Base-by-base conservation (phyloP, 768 basidiomycete genomes). In the Boletus edulis region DNA sequence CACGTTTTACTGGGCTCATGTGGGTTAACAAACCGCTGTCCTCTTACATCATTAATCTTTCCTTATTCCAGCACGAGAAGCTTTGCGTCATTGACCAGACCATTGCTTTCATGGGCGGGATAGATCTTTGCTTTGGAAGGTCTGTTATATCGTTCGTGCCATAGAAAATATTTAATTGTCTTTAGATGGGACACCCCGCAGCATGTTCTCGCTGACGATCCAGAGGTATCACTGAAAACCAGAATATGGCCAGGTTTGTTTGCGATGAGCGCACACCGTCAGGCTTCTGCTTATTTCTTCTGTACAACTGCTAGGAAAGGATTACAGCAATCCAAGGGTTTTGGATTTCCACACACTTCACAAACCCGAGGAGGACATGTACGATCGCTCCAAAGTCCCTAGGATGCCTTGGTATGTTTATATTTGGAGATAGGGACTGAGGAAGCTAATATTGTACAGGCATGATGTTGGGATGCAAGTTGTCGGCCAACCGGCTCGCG, bases 1-100 rank as follows among this genome's bases (percentile, higher is more conserved):
- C 13, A 98, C 94, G 3, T 94, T 96, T 69, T 95, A 97, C 67
- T 99, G 97, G 97, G 95, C 96, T 27, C 97, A 98, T 74, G 94
- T 96, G 65, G 62, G 87, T 8, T 32, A 73, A 13, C 4, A 6
- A 22, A 22, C 18, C 5, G 10, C 14, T 24, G 14, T 45, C 12
- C 24, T 13, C 27, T 27, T 14, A 9, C 11, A 12, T 41, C 13
- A 3, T 34, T 31, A 24, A 52, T 9, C 24, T 58, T 22, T 51
- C 18, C 15, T 31, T 40, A 20, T 43, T 24, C 24, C 57, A 95
- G 92, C 97, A 98, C 71, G 97, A 99, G 78, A 99, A 99, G 68
- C 67, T 99, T 58, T 98, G 96, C 66, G 94, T 98, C 14, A 91
- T 99, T 57, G 97, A 99, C 68, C 91, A 97, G 68, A 85, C 93